These are phyloP conservation scores for Andalucia godoyi DNA, from an alignment of 78 protist genomes.

Conservation along the genomic window DNA sequence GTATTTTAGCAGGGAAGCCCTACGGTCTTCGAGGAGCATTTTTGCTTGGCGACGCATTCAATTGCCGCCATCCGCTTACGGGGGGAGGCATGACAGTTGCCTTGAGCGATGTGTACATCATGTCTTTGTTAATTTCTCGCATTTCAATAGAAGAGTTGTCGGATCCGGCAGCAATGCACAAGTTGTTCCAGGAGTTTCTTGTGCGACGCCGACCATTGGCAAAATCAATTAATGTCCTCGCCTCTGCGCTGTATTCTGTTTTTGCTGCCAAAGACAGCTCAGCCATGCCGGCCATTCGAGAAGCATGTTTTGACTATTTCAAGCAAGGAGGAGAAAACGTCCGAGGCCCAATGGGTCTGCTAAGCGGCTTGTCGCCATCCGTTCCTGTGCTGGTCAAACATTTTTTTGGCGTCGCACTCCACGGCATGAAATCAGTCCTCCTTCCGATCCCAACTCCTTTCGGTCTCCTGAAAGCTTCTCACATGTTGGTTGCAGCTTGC, in stretches of 20 bases:
- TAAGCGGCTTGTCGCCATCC: background rate
- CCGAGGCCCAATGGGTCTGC: background rate
- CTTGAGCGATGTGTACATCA: background rate
- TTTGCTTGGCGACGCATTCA: background rate
- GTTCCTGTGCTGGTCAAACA: background rate
- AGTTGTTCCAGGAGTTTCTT: background rate
- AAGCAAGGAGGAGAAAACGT: background rate
- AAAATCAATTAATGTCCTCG: background rate
- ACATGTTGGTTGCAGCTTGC: no score
- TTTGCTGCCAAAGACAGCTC: background rate
- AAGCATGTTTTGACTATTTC: background rate
- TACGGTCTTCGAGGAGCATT: background rate
- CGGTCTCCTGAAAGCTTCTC: no score
- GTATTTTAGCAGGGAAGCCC: background rate
- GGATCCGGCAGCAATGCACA: background rate
- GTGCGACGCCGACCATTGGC: background rate
- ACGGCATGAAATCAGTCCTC: no score
- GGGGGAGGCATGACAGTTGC: conserved; percentile 11
- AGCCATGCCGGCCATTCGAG: background rate
- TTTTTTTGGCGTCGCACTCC: no score
- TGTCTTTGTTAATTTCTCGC: background rate
- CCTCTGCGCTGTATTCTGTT: background rate
- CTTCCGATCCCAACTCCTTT: no score
- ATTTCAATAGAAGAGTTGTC: background rate
- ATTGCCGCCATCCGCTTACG: background rate